Percentiles rank a stretch among this genome's conserved stretches.
phyloP scores from a whole-genome alignment of 768 basidiomycete species.

The Fistulinella prunicolor region DNA sequence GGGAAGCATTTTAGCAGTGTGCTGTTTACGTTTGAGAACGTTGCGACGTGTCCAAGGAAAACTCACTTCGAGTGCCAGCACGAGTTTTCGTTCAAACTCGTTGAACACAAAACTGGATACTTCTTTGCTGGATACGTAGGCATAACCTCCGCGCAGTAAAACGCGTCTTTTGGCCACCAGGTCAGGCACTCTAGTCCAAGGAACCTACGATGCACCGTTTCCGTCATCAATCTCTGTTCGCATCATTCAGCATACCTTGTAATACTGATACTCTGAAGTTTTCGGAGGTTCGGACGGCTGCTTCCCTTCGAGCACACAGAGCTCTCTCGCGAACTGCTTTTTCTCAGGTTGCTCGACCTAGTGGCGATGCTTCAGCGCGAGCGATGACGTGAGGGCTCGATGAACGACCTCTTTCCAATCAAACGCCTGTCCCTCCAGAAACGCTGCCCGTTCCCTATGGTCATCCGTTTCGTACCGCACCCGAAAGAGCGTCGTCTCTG shows the following conservation, averaged over 20 bases:
- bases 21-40: constrained; percentile 40
- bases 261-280: constrained; percentile 39
- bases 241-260: constrained; percentile 55
- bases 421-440: constrained; percentile 64
- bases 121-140: constrained; percentile 79
- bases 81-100: constrained; percentile 74
- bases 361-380: constrained; percentile 1
- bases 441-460: constrained; percentile 53
- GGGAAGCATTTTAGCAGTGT: no score
- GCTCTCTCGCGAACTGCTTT: constrained; percentile 39
- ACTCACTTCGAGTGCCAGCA: constrained; percentile 72
- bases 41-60: not conserved
- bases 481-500: constrained; percentile 81
- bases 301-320: constrained; percentile 38
- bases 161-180: constrained; percentile 81
- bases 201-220: constrained; percentile 56
- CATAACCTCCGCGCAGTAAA: constrained; percentile 74
- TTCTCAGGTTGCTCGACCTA: constrained; percentile 66
- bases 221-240: not conserved
- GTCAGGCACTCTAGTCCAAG: constrained; percentile 94
- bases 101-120: constrained; percentile 84
- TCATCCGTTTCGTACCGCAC: constrained; percentile 73
- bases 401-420: constrained; percentile 57
- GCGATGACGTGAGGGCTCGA: not conserved
- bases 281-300: not conserved